Percentiles rank a stretch among this genome's conserved stretches.
These are phyloP conservation scores for Carex sylvatica DNA, from an alignment of 202 grass and related monocot species.

Conservation along the genomic window DNA sequence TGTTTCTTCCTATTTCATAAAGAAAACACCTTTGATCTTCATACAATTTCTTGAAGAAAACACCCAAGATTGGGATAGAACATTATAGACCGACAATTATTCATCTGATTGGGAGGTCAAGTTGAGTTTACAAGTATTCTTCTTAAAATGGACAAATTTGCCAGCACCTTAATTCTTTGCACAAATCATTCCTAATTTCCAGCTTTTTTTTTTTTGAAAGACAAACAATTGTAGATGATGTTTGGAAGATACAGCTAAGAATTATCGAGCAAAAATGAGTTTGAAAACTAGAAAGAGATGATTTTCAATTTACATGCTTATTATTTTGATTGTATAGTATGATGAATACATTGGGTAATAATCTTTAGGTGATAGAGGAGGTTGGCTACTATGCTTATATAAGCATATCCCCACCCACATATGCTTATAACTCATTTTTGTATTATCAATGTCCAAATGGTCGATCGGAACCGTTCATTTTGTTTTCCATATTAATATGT, in stretches of 20 bases:
- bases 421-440: too few relatives aligned
- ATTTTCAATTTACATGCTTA: background rate
- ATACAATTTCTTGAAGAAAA: constrained; percentile 9
- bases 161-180: background rate
- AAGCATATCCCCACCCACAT: too few relatives aligned
- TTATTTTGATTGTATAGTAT: background rate
- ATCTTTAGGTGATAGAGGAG: background rate
- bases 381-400: too few relatives aligned
- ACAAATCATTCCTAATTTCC: background rate
- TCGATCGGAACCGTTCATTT: too few relatives aligned
- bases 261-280: background rate
- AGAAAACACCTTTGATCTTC: background rate
- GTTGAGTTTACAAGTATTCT: background rate
- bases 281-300: background rate
- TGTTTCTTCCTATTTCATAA: background rate
- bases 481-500: too few relatives aligned
- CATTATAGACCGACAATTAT: constrained; percentile 4
- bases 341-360: background rate
- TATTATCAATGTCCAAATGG: too few relatives aligned
- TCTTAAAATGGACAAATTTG: background rate
- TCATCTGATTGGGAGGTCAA: background rate
- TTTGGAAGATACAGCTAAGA: background rate
- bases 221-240: background rate
- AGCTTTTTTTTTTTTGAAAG: background rate
- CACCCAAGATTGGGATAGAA: constrained; percentile 5